Conservation (phyloP, 805 yeast species). For the Gaillardinia entomophila region DNA sequence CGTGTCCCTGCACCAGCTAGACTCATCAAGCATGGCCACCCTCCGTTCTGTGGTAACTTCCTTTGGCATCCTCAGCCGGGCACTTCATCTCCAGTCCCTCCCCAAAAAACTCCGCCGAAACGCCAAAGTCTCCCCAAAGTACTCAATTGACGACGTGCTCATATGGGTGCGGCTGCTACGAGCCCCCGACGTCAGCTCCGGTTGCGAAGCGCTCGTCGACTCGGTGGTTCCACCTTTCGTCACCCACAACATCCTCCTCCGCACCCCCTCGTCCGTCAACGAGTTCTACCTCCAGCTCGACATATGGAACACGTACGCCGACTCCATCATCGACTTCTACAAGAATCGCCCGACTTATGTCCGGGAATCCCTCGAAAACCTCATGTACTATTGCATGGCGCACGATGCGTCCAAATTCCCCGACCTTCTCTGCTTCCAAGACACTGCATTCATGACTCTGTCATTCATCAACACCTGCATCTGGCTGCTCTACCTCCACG, state of each 20-base stretch:
- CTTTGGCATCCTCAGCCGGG: too few relatives aligned
- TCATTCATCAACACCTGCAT: constrained; percentile 16
- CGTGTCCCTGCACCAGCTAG: too few relatives aligned
- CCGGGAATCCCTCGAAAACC: constrained; percentile 16
- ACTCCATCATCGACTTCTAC: constrained; percentile 15
- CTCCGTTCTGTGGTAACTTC: too few relatives aligned
- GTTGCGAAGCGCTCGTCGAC: constrained; percentile 27
- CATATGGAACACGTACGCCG: constrained; percentile 25
- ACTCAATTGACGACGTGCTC: constrained; percentile 3
- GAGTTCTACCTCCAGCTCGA: constrained; percentile 32
- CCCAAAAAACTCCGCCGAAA: neutral
- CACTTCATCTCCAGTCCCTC: neutral
- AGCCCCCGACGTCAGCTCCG: constrained; percentile 22
- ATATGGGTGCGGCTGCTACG: constrained; percentile 28
- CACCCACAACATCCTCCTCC: constrained; percentile 27
- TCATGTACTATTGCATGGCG: constrained; percentile 21
- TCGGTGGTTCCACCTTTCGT: constrained; percentile 34
- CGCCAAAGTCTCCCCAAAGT: neutral
- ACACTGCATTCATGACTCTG: constrained; percentile 12
- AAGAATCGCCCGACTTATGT: constrained; percentile 12
- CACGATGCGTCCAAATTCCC: constrained; percentile 17
- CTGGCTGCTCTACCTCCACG: constrained; percentile 15
- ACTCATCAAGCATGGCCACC: too few relatives aligned
- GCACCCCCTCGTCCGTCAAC: constrained; percentile 28
- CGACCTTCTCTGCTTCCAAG: constrained; percentile 5